phyloP scores from a whole-genome alignment of 2,329 filamentous ascomycete genomes.

The Rutstroemia sp. region DNA sequence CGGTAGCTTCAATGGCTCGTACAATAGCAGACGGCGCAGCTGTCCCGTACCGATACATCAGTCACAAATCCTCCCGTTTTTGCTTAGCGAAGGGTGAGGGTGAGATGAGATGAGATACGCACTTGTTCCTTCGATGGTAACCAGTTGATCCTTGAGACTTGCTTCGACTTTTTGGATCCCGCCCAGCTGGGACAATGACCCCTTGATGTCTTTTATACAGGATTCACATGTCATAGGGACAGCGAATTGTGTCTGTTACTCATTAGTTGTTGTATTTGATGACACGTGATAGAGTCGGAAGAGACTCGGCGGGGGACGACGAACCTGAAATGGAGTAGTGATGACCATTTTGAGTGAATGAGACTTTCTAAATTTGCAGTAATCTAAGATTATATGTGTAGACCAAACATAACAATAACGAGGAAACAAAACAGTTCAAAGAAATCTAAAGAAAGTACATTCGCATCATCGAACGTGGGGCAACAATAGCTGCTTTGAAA shows the following conservation, averaged over 20 bases:
- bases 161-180: conserved; percentile 80
- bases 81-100: conserved; percentile 25
- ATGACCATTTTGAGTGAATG: conserved; percentile 23
- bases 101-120: conserved; percentile 32
- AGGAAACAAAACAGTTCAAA: background rate
- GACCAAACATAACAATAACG: background rate
- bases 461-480: conserved; percentile 5
- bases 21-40: conserved; percentile 87
- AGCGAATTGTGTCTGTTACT: conserved; percentile 77
- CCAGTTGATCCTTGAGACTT: conserved; percentile 73
- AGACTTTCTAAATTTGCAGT: background rate
- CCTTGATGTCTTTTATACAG: conserved; percentile 82
- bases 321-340: conserved; percentile 30
- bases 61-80: conserved; percentile 8
- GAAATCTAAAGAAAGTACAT: background rate
- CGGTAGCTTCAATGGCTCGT: conserved; percentile 78
- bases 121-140: conserved; percentile 80
- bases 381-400: background rate
- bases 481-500: conserved; percentile 23
- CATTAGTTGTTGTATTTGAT: background rate
- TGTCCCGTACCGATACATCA: conserved; percentile 25
- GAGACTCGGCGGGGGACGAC: conserved; percentile 3
- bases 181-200: conserved; percentile 65
- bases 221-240: conserved; percentile 87
- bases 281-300: conserved; percentile 19